Percentiles rank a stretch among this genome's conserved stretches.
Conservation (phyloP, 306 rosid genomes). For the barrel medic (Medicago truncatula) region DNA sequence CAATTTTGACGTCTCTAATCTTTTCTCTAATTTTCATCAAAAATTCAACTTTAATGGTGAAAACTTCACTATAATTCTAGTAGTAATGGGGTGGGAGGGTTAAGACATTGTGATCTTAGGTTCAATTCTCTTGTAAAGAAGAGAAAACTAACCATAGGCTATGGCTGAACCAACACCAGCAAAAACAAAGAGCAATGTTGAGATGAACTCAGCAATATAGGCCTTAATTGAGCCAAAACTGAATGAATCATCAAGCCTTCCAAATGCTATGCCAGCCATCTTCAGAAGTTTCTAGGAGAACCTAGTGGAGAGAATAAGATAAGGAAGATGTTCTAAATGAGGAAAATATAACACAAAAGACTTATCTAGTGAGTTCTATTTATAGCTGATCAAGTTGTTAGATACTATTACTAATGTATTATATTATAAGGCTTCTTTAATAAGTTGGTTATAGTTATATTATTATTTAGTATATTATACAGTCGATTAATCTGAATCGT, state of each 20-base stretch:
- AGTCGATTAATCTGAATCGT: too few relatives aligned
- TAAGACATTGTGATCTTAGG: not conserved
- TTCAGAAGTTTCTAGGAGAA: constrained; percentile 42
- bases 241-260: constrained; percentile 80
- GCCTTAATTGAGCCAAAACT: constrained; percentile 70
- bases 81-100: not conserved
- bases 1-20: not conserved
- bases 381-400: constrained; percentile 28
- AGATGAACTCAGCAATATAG: constrained; percentile 89
- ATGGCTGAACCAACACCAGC: constrained; percentile 92
- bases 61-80: too few relatives aligned
- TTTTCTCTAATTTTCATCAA: not conserved
- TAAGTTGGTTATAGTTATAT: not conserved
- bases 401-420: constrained; percentile 22
- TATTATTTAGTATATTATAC: too few relatives aligned
- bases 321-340: constrained; percentile 19
- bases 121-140: constrained; percentile 15
- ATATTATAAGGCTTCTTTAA: constrained; percentile 21
- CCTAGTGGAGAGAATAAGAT: constrained; percentile 35
- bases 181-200: constrained; percentile 88
- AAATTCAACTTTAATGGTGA: not conserved
- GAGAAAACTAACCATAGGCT: constrained; percentile 64
- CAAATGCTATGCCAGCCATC: constrained; percentile 78
- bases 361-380: constrained; percentile 48
- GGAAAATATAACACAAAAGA: constrained; percentile 43